Evolutionary conservation across 495 filamentous ascomycete genomes (phyloP).

Genomic region (Penicillium coprophilum): DNA sequence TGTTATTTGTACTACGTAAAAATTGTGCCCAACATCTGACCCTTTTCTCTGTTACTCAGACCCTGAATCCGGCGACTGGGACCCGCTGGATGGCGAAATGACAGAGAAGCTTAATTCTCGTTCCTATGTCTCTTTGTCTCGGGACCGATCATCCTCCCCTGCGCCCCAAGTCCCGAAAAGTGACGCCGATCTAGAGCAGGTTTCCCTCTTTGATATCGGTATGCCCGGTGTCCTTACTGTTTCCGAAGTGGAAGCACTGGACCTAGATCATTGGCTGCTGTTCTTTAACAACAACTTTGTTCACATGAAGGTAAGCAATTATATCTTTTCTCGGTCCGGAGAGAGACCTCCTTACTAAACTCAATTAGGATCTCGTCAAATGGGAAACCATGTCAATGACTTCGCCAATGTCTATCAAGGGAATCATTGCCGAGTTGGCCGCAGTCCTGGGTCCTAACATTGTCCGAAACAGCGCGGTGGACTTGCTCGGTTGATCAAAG

Average conservation of each 20-base stretch:
- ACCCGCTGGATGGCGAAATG: conserved; percentile 66
- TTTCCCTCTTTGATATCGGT: conserved; percentile 63
- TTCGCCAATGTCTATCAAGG: conserved; percentile 57
- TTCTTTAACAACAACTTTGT: conserved; percentile 44
- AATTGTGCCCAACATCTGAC: not conserved
- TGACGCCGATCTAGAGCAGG: conserved; percentile 37
- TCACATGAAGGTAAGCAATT: conserved; percentile 44
- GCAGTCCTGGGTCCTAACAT: conserved; percentile 72
- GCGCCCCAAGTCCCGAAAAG: conserved; percentile 21
- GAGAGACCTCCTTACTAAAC: conserved; percentile 29
- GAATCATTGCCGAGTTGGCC: conserved; percentile 70
- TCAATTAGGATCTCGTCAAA: conserved; percentile 54
- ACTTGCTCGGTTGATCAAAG: conserved; percentile 39
- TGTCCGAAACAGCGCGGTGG: conserved; percentile 51
- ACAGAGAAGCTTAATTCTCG: conserved; percentile 60
- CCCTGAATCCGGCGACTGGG: conserved; percentile 73
- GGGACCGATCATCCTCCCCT: conserved; percentile 36
- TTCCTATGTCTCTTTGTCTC: conserved; percentile 68
- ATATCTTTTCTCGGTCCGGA: not conserved
- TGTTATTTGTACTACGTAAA: not conserved
- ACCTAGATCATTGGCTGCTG: conserved; percentile 60
- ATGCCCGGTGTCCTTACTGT: conserved; percentile 78
- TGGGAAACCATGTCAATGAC: conserved; percentile 63
- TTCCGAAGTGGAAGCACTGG: conserved; percentile 57
- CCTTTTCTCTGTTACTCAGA: conserved; percentile 42